Evolutionary conservation across 352 stramenopile genomes (phyloP).

Genomic region (Phytophthora chlamydospora): DNA sequence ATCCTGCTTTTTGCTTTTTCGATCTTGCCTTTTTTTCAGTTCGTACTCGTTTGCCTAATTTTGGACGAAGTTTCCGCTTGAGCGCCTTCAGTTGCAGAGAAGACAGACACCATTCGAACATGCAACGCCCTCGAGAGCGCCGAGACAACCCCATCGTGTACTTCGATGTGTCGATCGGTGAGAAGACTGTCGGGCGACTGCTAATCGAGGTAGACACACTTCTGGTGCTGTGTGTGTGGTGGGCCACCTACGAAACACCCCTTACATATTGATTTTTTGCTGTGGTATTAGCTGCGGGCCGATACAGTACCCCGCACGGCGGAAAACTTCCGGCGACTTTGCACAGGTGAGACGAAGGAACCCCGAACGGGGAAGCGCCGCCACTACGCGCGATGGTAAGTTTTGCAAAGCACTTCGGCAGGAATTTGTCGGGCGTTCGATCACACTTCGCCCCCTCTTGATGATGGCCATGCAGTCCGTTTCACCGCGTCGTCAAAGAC

Average conservation of each 20-base stretch:
- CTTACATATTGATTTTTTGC: not conserved
- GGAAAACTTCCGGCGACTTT: constrained; percentile 97
- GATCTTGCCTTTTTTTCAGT: not conserved
- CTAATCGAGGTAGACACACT: constrained; percentile 83
- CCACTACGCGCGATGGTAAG: constrained; percentile 58
- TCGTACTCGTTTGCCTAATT: constrained; percentile 13
- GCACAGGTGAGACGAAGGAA: constrained; percentile 91
- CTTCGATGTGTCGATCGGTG: constrained; percentile 95
- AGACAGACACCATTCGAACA: not conserved
- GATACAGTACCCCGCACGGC: constrained; percentile 95
- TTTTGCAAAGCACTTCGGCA: not conserved
- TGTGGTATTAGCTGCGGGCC: constrained; percentile 70
- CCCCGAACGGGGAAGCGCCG: constrained; percentile 59
- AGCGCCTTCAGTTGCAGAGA: too few species aligned
- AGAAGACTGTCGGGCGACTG: constrained; percentile 84
- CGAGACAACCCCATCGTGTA: constrained; percentile 91
- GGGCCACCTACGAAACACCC: not conserved
- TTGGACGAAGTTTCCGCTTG: constrained; percentile 8
- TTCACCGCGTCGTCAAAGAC: constrained; percentile 92
- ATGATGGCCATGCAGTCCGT: constrained; percentile 43
- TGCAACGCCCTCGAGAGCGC: constrained; percentile 20
- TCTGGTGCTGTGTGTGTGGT: too few species aligned
- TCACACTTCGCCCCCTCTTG: not conserved
- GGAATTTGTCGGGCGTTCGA: not conserved
- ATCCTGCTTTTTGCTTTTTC: not conserved